Evolutionary conservation across 192 early-diverging fungal genomes (phyloP).

Genomic region (Coemansia aciculifera): DNA sequence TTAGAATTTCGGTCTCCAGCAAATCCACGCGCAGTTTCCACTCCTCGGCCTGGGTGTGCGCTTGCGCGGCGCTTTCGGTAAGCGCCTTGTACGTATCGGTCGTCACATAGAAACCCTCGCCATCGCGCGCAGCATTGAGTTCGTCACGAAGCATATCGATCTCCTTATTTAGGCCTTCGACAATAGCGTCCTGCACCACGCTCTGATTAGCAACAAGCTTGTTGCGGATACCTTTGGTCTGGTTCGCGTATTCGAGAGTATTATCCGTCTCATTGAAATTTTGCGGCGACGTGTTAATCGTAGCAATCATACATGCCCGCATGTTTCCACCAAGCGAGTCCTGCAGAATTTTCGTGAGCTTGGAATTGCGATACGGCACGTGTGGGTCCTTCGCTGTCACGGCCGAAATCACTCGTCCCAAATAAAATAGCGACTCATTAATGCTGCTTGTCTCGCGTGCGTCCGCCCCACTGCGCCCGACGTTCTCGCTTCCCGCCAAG

Average conservation of each 20-base stretch:
- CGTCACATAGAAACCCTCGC: slow-evolving; percentile 79
- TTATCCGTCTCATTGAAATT: slow-evolving; percentile 70
- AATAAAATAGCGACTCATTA: slow-evolving; percentile 75
- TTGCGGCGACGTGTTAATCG: slow-evolving; percentile 75
- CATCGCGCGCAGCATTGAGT: slow-evolving; percentile 77
- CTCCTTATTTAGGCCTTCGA: slow-evolving; percentile 29
- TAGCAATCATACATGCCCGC: slow-evolving; percentile 95
- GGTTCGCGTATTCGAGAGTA: slow-evolving; percentile 76
- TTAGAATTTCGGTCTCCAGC: slow-evolving; percentile 21
- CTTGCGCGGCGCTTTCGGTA: slow-evolving; percentile 5
- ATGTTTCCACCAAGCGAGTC: slow-evolving; percentile 90
- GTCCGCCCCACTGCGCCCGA: slow-evolving; percentile 87
- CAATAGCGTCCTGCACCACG: slow-evolving; percentile 79
- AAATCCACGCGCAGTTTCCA: slow-evolving; percentile 42
- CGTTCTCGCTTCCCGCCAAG: slow-evolving; percentile 93
- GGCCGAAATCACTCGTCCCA: slow-evolving; percentile 72
- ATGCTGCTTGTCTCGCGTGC: slow-evolving; percentile 90
- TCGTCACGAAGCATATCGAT: slow-evolving; percentile 82
- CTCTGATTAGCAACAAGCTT: slow-evolving; percentile 73
- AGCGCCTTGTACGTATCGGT: slow-evolving; percentile 62
- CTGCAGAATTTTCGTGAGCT: slow-evolving; percentile 85
- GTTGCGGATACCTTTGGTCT: slow-evolving; percentile 79
- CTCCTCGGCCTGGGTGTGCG: slow-evolving; percentile 20
- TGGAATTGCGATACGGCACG: slow-evolving; percentile 81
- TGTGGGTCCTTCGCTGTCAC: slow-evolving; percentile 62